phyloP scores from a whole-genome alignment of 441 rosid genomes.

The Eutrema salsugineum region DNA sequence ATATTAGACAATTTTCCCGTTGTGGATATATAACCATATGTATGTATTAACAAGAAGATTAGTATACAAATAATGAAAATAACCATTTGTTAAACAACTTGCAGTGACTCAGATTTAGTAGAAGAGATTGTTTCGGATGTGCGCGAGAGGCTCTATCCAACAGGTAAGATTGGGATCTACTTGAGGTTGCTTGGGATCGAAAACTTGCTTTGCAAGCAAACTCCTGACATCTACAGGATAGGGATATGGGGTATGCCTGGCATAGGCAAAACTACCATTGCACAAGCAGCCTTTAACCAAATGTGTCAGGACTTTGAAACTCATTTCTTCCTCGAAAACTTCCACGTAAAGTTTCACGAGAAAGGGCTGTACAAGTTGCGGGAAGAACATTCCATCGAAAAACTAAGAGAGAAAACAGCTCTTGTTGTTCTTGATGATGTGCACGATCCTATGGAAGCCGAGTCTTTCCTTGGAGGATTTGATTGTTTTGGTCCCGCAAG shows the following conservation, averaged over 20 bases:
- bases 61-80: not conserved
- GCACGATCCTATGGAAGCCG: conserved; percentile 3
- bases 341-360: not conserved
- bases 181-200: not conserved
- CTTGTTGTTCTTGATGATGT: conserved; percentile 24
- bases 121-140: conserved; percentile 23
- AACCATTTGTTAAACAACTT: not conserved
- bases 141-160: not conserved
- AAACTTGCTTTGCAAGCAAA: not conserved
- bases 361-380: not conserved
- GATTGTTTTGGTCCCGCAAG: conserved; percentile 4
- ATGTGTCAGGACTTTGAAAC: not conserved
- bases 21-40: not conserved
- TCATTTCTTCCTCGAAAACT: not conserved
- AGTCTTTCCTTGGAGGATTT: conserved; percentile 10
- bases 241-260: conserved; percentile 47
- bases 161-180: conserved; percentile 13
- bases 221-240: conserved; percentile 4
- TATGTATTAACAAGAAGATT: not conserved
- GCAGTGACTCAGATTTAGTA: conserved; percentile 32
- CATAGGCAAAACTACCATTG: conserved; percentile 26
- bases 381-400: not conserved
- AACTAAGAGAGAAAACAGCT: not conserved
- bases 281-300: not conserved
- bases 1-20: not conserved